phyloP scores from a whole-genome alignment of 805 yeast genomes.

The Candida ficus region DNA sequence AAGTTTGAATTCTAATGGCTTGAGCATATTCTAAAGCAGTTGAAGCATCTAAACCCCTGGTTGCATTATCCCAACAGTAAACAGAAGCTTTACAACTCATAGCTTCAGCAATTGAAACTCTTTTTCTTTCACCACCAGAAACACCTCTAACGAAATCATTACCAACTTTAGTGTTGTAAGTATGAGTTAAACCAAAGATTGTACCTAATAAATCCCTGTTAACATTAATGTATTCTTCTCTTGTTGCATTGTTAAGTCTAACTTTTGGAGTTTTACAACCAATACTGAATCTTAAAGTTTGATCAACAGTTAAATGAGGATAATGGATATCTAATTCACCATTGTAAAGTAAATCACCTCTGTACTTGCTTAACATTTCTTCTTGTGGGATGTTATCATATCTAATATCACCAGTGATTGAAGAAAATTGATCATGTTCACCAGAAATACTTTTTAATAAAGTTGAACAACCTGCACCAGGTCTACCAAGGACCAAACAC shows the following conservation, averaged over 20 bases:
- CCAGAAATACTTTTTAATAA: slow-evolving; percentile 61
- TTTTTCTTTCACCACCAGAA: slow-evolving; percentile 82
- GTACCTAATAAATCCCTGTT: slow-evolving; percentile 46
- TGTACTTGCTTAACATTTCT: slow-evolving; percentile 55
- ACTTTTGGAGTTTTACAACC: slow-evolving; percentile 60
- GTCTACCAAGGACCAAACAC: slow-evolving; percentile 65
- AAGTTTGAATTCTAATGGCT: slow-evolving; percentile 60
- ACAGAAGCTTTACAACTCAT: slow-evolving; percentile 58
- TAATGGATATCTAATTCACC: slow-evolving; percentile 68
- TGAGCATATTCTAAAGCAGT: slow-evolving; percentile 73
- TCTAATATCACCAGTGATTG: slow-evolving; percentile 47
- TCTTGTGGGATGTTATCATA: slow-evolving; percentile 58
- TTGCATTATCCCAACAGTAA: slow-evolving; percentile 77
- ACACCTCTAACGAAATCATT: slow-evolving; percentile 64
- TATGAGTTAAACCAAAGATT: slow-evolving; percentile 55
- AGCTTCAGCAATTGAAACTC: slow-evolving; percentile 81
- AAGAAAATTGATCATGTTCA: slow-evolving; percentile 25
- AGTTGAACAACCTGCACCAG: slow-evolving; percentile 80
- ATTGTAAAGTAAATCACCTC: slow-evolving; percentile 52
- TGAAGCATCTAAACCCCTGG: slow-evolving; percentile 81
- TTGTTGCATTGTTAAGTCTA: slow-evolving; percentile 42
- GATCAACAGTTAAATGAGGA: slow-evolving; percentile 71
- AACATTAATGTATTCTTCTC: slow-evolving; percentile 43
- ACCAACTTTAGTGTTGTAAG: slow-evolving; percentile 56
- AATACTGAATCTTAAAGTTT: slow-evolving; percentile 67